Conservation (phyloP, 208 protist genomes). For the Trypanosoma caninum region DNA sequence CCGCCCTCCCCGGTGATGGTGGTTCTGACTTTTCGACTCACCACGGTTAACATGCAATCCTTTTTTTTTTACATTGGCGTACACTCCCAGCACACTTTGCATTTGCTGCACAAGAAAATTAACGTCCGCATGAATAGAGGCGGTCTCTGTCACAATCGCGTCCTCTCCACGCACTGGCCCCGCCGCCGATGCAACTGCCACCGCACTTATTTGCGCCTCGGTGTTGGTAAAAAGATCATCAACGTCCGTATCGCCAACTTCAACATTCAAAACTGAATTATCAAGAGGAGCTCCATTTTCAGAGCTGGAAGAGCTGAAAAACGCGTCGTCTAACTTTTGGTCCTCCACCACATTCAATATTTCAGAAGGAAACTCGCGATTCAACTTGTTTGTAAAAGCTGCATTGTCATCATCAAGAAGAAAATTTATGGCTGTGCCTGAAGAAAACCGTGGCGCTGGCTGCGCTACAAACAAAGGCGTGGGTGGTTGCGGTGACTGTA, state of each 20-base stretch:
- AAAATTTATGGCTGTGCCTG: too few relatives aligned
- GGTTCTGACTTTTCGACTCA: constrained; percentile 1
- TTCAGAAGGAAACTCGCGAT: neutral
- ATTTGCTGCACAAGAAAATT: constrained; percentile 10
- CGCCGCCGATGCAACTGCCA: neutral
- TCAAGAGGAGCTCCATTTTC: neutral
- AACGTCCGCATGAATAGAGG: constrained; percentile 13
- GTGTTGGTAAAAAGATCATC: neutral
- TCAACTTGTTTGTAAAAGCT: too few relatives aligned
- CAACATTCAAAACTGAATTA: neutral
- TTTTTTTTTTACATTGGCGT: neutral
- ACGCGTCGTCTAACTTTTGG: constrained; percentile 2
- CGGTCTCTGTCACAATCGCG: neutral
- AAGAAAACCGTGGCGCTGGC: too few relatives aligned
- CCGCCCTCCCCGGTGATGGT: neutral
- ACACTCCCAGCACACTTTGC: constrained; percentile 4
- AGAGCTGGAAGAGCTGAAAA: constrained; percentile 1
- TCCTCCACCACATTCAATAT: constrained; percentile 3
- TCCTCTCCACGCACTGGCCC: neutral
- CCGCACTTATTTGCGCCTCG: neutral
- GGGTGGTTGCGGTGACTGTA: neutral
- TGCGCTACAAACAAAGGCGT: neutral
- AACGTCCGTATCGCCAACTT: neutral
- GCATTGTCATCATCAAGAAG: neutral
- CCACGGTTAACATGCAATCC: neutral